Conservation (phyloP, 1,284 basidiomycete genomes). For the Sporisorium reilianum region DNA sequence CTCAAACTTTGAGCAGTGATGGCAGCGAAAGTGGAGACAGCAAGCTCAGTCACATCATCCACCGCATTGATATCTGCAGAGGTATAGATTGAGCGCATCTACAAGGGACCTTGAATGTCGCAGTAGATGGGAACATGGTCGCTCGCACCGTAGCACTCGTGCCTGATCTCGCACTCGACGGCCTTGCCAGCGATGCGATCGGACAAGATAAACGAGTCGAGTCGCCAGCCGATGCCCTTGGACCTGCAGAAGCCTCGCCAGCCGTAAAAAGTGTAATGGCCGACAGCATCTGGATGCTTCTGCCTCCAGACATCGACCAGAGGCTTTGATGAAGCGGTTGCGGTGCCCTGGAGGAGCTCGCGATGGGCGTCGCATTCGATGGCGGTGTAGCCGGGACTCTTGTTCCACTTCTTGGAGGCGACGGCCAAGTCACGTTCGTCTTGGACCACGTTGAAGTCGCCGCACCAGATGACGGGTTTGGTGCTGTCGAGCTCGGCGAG, state of each 20-base stretch:
- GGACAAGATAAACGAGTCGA: conserved; percentile 76
- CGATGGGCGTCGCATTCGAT: conserved; percentile 74
- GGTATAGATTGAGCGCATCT: conserved; percentile 2
- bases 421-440: conserved; percentile 68
- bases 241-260: conserved; percentile 83
- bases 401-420: conserved; percentile 71
- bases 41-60: neutral
- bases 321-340: conserved; percentile 63
- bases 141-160: conserved; percentile 85
- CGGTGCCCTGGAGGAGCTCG: conserved; percentile 62
- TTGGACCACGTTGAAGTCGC: conserved; percentile 85
- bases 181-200: conserved; percentile 76
- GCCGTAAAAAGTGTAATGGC: conserved; percentile 85
- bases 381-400: conserved; percentile 70
- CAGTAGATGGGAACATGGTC: conserved; percentile 77
- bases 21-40: too few species aligned
- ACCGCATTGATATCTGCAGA: neutral
- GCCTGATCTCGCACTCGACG: conserved; percentile 82
- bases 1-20: too few species aligned
- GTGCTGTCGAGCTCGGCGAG: conserved; percentile 78
- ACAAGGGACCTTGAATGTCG: conserved; percentile 45
- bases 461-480: conserved; percentile 90
- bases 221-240: conserved; percentile 86
- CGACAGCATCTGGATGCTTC: conserved; percentile 75
- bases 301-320: conserved; percentile 86